These are phyloP conservation scores for Phalaenopsis aphrodite DNA, from an alignment of 106 monocot genomes.

Conservation along the genomic window DNA sequence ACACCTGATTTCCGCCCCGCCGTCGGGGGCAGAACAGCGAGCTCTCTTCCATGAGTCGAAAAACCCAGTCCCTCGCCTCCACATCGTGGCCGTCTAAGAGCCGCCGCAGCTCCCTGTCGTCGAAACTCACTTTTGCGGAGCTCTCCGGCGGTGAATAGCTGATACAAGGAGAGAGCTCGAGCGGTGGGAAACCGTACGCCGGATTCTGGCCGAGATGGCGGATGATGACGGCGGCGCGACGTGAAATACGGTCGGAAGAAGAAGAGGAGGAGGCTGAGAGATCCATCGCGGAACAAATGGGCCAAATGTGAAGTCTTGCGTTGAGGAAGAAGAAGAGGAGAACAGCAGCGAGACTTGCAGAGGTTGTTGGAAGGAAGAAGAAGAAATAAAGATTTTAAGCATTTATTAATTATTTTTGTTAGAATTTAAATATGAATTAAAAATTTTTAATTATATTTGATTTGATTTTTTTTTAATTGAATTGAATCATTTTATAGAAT, in stretches of 20 bases:
- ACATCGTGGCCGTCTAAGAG: slow-evolving; percentile 73
- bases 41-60: slow-evolving; percentile 66
- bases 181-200: neutral
- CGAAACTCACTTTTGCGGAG: slow-evolving; percentile 10
- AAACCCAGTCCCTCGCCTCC: slow-evolving; percentile 53
- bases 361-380: no score
- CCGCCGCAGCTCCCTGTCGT: slow-evolving; percentile 28
- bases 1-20: slow-evolving; percentile 25
- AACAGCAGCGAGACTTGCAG: no score
- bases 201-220: neutral
- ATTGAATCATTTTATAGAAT: no score
- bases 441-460: no score
- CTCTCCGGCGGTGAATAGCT: slow-evolving; percentile 10
- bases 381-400: no score
- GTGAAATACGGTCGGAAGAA: neutral
- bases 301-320: neutral
- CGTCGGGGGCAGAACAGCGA: slow-evolving; percentile 44
- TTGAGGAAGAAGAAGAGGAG: neutral
- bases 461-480: no score
- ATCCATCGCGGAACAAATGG: neutral
- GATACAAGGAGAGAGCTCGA: slow-evolving; percentile 7
- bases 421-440: no score
- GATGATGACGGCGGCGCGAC: slow-evolving; percentile 13
- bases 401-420: no score
- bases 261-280: neutral